Evolutionary conservation across 768 basidiomycete species (phyloP), one percentile per base, ranked within the genome.

Genomic region (Panaeolus cyanescens): DNA sequence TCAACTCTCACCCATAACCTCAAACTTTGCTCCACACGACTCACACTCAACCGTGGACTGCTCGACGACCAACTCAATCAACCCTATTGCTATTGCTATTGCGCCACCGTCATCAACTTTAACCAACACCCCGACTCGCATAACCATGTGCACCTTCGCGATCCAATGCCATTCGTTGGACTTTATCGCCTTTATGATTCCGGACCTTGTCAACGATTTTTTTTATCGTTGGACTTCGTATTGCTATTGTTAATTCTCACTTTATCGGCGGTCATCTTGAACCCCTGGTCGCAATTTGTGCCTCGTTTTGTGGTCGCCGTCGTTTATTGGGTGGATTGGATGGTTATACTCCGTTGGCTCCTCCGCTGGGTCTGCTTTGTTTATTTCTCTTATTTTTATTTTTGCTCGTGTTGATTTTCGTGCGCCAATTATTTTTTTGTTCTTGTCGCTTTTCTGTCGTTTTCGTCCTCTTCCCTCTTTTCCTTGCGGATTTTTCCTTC

Each of bases 251-350:
- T n/a, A 13, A 13, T 28, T 13, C 25, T 50, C 45, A 25, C 45
- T 15, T 50, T 10, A 15, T 28, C 4, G 39, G 12, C 39, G 6
- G n/a, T 42, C 12, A 50, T 50, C 10, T 30, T 10, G 3, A 12
- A 50, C 25, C 17, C 12, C 7, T 28, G 25, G 30, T 50, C 45
- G 12, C 45, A 28, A 50, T 50, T 50, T 50, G 25, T 12, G 45
- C 25, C 25, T 28, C 45, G 7, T 28, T 8, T 50, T 12, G 8
- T 54, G 67, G 30, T 66, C 62, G 5, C 61, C 61, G 31, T 58
- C 59, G 31, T 64, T 67, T 34, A 62, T 20, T 19, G n/a, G 4
- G 8, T n/a, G 39, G n/a, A 13, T 20, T 8, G 15, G 39, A 6
- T 28, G 20, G 2, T 25, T 56, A 15, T 45, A 13, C n/a, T 12